Evolutionary conservation across 371 early-diverging fungal genomes (phyloP).

Genomic region (Rhizopus sp.): DNA sequence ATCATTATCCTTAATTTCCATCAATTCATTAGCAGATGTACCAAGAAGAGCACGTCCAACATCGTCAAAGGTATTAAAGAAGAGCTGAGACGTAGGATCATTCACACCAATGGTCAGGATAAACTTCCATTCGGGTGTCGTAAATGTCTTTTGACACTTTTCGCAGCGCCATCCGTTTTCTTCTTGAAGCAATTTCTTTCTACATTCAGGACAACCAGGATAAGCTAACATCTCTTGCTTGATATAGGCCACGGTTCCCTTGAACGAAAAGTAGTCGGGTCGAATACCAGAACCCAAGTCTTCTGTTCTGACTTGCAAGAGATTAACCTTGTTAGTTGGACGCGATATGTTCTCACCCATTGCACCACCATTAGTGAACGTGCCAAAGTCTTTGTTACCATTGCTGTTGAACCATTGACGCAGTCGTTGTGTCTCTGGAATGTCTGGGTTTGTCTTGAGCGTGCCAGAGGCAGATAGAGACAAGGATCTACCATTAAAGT

Average conservation of each 20-base stretch:
- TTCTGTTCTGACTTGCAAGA: slow-evolving; percentile 70
- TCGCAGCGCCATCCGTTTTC: slow-evolving; percentile 88
- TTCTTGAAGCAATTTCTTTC: slow-evolving; percentile 79
- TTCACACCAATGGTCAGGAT: slow-evolving; percentile 70
- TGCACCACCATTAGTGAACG: slow-evolving; percentile 15
- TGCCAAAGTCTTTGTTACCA: background rate
- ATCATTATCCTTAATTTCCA: slow-evolving; percentile 50
- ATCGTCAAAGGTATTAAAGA: slow-evolving; percentile 90
- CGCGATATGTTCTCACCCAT: background rate
- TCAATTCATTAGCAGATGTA: slow-evolving; percentile 70
- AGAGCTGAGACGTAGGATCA: slow-evolving; percentile 83
- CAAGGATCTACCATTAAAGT: slow-evolving; percentile 84
- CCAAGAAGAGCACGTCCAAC: slow-evolving; percentile 70
- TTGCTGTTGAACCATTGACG: slow-evolving; percentile 80
- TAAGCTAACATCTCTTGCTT: slow-evolving; percentile 70
- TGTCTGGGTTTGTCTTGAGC: slow-evolving; percentile 79
- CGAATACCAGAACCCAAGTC: slow-evolving; percentile 60
- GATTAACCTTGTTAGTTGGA: slow-evolving; percentile 44
- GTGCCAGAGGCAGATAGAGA: slow-evolving; percentile 58
- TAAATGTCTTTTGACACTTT: slow-evolving; percentile 76
- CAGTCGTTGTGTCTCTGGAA: slow-evolving; percentile 78
- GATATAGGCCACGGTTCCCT: slow-evolving; percentile 69
- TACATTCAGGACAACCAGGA: slow-evolving; percentile 92
- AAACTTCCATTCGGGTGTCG: slow-evolving; percentile 80
- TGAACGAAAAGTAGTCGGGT: slow-evolving; percentile 71